Evolutionary conservation across 352 stramenopile genomes (phyloP).

Genomic region (Phytophthora multivora): DNA sequence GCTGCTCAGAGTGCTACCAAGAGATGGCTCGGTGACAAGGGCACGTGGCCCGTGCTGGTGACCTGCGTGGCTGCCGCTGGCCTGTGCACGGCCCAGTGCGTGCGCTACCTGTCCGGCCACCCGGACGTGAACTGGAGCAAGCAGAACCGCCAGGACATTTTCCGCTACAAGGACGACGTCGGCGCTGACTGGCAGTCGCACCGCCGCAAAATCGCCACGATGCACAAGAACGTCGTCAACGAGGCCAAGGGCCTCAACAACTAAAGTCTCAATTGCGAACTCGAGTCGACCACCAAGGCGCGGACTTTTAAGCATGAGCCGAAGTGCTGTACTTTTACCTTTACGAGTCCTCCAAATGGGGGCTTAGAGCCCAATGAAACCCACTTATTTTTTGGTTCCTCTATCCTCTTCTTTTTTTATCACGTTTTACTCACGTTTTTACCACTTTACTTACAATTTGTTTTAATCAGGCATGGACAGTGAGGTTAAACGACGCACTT

Average conservation of each 20-base stretch:
- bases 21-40: constrained; percentile 78
- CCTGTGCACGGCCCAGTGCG: constrained; percentile 76
- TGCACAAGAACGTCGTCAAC: constrained; percentile 82
- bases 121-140: constrained; percentile 85
- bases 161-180: constrained; percentile 68
- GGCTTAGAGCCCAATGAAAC: constrained; percentile 28
- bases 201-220: constrained; percentile 68
- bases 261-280: constrained; percentile 17
- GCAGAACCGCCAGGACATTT: constrained; percentile 71
- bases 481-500: constrained; percentile 51
- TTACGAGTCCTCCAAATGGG: constrained; percentile 3
- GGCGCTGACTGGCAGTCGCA: constrained; percentile 79
- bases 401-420: not conserved
- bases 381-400: constrained; percentile 22
- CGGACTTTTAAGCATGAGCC: constrained; percentile 5
- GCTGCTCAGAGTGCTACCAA: constrained; percentile 54
- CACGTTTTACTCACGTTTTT: constrained; percentile 5
- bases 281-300: constrained; percentile 5
- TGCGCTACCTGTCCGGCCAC: constrained; percentile 69
- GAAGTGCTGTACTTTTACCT: constrained; percentile 39
- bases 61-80: constrained; percentile 67
- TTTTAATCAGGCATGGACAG: constrained; percentile 1
- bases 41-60: constrained; percentile 76
- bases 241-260: constrained; percentile 78
- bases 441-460: constrained; percentile 10